Base-by-base conservation (phyloP, 1,284 basidiomycete genomes). In the Meira miltonrushii region DNA sequence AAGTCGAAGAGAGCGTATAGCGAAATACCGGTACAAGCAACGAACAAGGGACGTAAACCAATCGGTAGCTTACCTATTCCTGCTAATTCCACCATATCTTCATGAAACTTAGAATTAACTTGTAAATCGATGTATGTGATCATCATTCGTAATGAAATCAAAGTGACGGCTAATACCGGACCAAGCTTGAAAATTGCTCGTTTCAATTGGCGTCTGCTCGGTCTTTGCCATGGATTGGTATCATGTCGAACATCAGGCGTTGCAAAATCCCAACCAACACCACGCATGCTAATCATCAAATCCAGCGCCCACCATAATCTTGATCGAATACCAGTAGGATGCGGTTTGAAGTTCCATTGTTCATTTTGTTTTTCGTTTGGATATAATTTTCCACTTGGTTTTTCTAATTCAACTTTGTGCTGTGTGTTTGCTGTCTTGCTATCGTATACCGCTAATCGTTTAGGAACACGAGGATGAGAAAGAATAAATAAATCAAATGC, bases 201-300 rank as follows among this genome's bases (percentile, higher is more conserved):
- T 11, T 62, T 41, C 15, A 69, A 53, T 54, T 69, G 67, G 0
- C 63, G 62, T 13, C 58, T 58, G 15, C 55, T 57, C 0, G 67
- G 67, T 1, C 65, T 65, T 39, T 69, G 67, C 67, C 67, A 69
- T 0, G 67, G 67, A 28, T 67, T 63, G 41, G 58, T 59, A 33
- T 67, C 67, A 48, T 69, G 67, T 3, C 67, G 49, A 12, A 69
- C 67, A 38, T 69, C 67, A 9, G 67, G 60, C 7, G 60, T 59
- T 1, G 67, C 67, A 51, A 66, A 69, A 39, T 69, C 65, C 67
- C 67, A 69, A 4, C 67, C 65, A 44, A 69, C 64, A 8, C 67
- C 67, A 21, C 67, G 59, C 67, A 69, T 69, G 57, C 62, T 62
- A 52, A 69, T 69, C 65, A 69, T 62, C 12, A 69, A 56, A 19